These are phyloP conservation scores for Ceratobasidium sp. DNA, from an alignment of 1,284 basidiomycete species.

Conservation along the genomic window DNA sequence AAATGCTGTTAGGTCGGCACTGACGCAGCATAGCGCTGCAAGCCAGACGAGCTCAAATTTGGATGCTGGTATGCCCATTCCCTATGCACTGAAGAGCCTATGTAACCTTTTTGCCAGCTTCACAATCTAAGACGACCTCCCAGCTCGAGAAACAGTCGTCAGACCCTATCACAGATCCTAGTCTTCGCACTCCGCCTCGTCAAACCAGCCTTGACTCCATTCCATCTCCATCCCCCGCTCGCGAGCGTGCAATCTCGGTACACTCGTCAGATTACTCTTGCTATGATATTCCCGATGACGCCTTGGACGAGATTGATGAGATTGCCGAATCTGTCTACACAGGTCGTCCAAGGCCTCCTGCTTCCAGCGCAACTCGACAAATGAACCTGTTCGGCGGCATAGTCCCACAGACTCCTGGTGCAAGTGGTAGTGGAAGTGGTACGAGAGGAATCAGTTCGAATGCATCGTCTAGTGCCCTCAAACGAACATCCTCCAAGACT, in stretches of 20 bases:
- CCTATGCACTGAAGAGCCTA: neutral
- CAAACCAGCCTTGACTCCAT: slow-evolving; percentile 32
- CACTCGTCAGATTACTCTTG: slow-evolving; percentile 39
- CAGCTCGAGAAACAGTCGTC: slow-evolving; percentile 1
- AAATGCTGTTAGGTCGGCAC: slow-evolving; percentile 27
- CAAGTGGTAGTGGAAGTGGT: slow-evolving; percentile 24
- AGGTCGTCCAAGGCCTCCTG: slow-evolving; percentile 6
- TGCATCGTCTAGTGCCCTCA: slow-evolving; percentile 13
- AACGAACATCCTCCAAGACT: slow-evolving; percentile 18
- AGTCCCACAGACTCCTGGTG: slow-evolving; percentile 34
- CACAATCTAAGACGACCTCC: slow-evolving; percentile 3
- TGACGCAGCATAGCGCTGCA: neutral
- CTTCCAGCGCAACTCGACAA: slow-evolving; percentile 31
- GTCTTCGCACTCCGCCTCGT: neutral
- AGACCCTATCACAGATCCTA: slow-evolving; percentile 20
- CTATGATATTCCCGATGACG: slow-evolving; percentile 40
- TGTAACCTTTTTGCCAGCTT: slow-evolving; percentile 4
- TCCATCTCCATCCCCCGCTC: slow-evolving; percentile 27
- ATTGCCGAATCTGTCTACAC: slow-evolving; percentile 37
- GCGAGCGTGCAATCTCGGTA: slow-evolving; percentile 37
- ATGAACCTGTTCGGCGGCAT: slow-evolving; percentile 41
- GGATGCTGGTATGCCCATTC: neutral
- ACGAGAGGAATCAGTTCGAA: slow-evolving; percentile 18
- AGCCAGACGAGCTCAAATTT: slow-evolving; percentile 5
- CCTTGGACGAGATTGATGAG: slow-evolving; percentile 40